Base-by-base conservation (phyloP, 768 basidiomycete species). In the Lactifluus hygrophoroides region DNA sequence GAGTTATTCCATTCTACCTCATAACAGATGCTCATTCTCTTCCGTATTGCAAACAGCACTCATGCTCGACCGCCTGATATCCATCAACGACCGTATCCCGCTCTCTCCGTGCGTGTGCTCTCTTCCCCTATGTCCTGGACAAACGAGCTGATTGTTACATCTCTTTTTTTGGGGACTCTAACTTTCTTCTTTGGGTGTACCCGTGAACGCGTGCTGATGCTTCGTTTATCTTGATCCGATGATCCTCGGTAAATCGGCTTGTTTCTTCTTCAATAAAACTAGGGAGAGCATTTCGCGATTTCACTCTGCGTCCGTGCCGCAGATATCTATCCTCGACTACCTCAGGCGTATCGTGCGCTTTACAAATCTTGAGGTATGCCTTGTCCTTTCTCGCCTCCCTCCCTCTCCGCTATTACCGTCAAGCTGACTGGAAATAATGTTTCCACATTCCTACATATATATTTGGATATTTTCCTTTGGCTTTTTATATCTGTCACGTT, bases 51-150 rank as follows among this genome's bases (percentile, higher is more conserved):
- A 63, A 70, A 28, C 71, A 94, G 93, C 92, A 67, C 90, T 94
- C 73, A 98, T 98, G 94, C 83, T 99, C 66, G 84, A 94, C 69
- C 88, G 94, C 63, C 77, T 99, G 67, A 94, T 96, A 74, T 77
- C 80, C 54, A 92, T 96, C 81, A 99, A 99, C 78, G 95, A 99
- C 77, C 84, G 82, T 69, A 93, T 99, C 71, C 88, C 92, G 57
- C 77, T 98, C 62, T 84, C 85, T 38, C 86, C 92, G 83, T 92
- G 61, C 59, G 71, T 62, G 14, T 44, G 10, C 3, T 8, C 5
- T 35, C 27, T 25, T 51, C 58, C 66, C 59, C 38, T 46, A 27
- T 61, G 40, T 27, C 45, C 37, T 43, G 40, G 63, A 56, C 52
- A 56, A 59, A 44, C 67, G 5, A 17, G 21, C 46, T 59, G 45